Evolutionary conservation across 129 eudicot genomes (phyloP), one percentile per base, ranked within the genome.

Genomic region (Escallonia herrerae): DNA sequence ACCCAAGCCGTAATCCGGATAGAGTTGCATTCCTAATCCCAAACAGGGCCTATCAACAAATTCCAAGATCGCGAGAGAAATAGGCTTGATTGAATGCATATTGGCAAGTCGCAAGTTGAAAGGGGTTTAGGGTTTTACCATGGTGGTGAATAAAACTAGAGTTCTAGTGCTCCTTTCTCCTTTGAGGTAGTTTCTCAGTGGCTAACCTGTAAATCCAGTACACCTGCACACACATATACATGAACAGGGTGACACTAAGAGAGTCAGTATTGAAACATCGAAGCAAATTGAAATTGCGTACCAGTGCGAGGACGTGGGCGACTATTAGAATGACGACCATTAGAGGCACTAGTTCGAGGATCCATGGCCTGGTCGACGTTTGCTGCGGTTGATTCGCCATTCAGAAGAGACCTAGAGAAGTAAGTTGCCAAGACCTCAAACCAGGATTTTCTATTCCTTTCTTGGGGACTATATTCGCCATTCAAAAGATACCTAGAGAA

Each of bases 191-290:
- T 70, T 72, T 84, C 54, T 81, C 90, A 62, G 87, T 81, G 41
- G 87, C 84, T 72, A 84, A 46, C 67, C 81, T 77, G 84, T 81
- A 84, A 49, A 84, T 75, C 90, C 90, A 78, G 15, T 78, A 78
- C 13, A 78, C 78, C 78, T 78, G 15, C 38, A 14, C 48, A 64
- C 43, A 53, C 5, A 46, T 3, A 46, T 9, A 56, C 15, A 43
- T 47, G 11, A 65, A 7, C 2, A 11, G 40, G 41, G 7, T 5
- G 10, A 61, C 4, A 5, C 46, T n/a, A 41, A 52, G 72, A 51
- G 44, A 53, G 72, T 8, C 15, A 45, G 39, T 54, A 13, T 9
- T 3, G 8, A 39, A 42, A 9, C 10, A 5, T 5, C 3, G 44
- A 47, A 74, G 47, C 2, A 40, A 39, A 49, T 8, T 11, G 12